Evolutionary conservation across 176 grass and related monocot genomes (phyloP), one percentile per base, ranked within the genome.

Genomic region (Zoysia pacifica): DNA sequence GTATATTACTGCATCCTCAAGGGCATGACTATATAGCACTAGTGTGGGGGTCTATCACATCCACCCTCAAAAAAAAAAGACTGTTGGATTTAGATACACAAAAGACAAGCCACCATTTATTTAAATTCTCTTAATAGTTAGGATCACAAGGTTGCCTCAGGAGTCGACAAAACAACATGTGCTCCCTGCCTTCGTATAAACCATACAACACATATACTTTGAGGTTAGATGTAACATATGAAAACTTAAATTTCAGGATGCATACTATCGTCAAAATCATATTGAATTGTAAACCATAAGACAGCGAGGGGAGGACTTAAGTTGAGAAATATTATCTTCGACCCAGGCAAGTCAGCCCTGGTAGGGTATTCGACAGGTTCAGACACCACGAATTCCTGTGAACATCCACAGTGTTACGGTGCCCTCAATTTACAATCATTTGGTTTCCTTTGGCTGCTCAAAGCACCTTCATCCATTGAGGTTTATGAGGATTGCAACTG

Each of bases 1-100:
- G 46, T 52, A 50, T 18, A 72, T 35, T 48, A 62, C 55, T 77
- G 40, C 47, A 65, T 68, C 8, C 52, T 56, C 42, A 74, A 10
- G 48, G 40, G 20, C 54, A 87, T 77, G 46, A n/a, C 48, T 73
- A 11, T 69, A 13, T 58, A 70, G 48, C 41, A 62, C 15, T 70
- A 72, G 6, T 58, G 9, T 18, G 43, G 35, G 2, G 41, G 7
- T 35, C 9, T 43, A 16, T 35, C 67, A 49, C 63, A 43, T 87
- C 45, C 68, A 18, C 42, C 28, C 28, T 28, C 9, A 8, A 13
- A 9, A 28, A 8, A 10, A 58, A 73, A 66, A 44, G 15, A 48
- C 13, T 70, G 68, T 39, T 73, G 40, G 13, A 38, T 38, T 28
- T 69, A 50, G 37, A 60, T n/a, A 14, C 67, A 78, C 7, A 45